Percentiles rank a stretch among this genome's conserved stretches.
These are phyloP conservation scores for Wallacemonas sp. DNA, from an alignment of 208 protist genomes.

Conservation along the genomic window DNA sequence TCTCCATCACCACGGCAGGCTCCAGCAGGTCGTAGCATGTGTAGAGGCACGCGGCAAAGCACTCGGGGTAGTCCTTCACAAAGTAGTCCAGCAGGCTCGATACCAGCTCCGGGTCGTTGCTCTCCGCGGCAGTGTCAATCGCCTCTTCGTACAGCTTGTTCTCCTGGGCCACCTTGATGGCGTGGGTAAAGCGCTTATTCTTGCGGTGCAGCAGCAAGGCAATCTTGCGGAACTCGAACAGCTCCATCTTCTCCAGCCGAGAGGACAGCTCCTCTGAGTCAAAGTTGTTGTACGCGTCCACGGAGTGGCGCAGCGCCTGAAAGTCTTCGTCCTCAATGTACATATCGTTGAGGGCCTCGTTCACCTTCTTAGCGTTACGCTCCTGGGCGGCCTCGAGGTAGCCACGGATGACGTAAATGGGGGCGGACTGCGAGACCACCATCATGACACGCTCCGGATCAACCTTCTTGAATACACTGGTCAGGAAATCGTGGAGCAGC, in stretches of 20 bases:
- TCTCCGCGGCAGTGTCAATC: constrained; percentile 98
- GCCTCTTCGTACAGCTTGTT: constrained; percentile 98
- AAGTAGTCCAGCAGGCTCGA: constrained; percentile 98
- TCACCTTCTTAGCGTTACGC: constrained; percentile 93
- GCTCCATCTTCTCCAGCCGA: constrained; percentile 96
- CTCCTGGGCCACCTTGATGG: constrained; percentile 96
- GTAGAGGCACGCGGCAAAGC: constrained; percentile 97
- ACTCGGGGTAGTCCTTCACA: constrained; percentile 94
- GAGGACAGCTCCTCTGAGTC: constrained; percentile 97
- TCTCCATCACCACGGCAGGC: constrained; percentile 97
- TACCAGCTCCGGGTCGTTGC: constrained; percentile 86
- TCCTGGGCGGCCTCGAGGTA: constrained; percentile 97
- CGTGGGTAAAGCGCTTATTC: constrained; percentile 91
- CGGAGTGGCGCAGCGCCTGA: constrained; percentile 93
- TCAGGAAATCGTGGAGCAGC: constrained; percentile 97
- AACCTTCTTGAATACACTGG: constrained; percentile 89
- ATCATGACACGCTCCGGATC: constrained; percentile 97
- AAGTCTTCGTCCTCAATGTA: constrained; percentile 99
- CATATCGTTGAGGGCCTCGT: constrained; percentile 98
- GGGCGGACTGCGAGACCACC: constrained; percentile 80
- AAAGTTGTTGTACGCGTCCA: constrained; percentile 97
- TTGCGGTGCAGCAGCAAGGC: constrained; percentile 96
- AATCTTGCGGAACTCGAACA: constrained; percentile 99
- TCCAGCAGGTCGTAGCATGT: constrained; percentile 97
- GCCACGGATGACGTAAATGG: constrained; percentile 95